Evolutionary conservation across 192 early-diverging fungal species (phyloP), one percentile per base, ranked within the genome.

Genomic region (Entrophospora sp.): DNA sequence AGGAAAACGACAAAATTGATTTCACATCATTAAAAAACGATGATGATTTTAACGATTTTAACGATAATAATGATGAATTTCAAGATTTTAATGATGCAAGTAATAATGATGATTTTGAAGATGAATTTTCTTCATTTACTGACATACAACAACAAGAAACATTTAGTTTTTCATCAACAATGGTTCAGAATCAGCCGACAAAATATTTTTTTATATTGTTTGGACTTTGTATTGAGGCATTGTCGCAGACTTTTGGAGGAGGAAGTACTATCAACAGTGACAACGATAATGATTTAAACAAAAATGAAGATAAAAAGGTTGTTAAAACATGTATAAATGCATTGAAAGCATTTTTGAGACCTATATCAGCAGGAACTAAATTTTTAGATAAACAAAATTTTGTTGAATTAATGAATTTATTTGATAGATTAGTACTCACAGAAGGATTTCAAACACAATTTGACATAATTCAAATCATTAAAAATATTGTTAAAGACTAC

Each of bases 381-480:
- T 79, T 81, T 61, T 48, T 88, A 0, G 53, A 67, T 34, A 73
- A 82, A 69, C 56, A 66, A 8, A 69, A 85, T 3, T 87, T 87
- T 51, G 66, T 87, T 37, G 90, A 92, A 63, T 68, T 90, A 38
- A 75, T 87, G 69, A 81, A 74, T 45, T 79, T 90, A 14, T 81
- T 90, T 49, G 88, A 90, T 69, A 73, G 87, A 44, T 68, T 92
- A 5, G 70, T 86, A 24, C 83, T 90, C 69, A 88, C 85, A 43
- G 87, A 63, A 53, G 28, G 42, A 18, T 46, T 60, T 44, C 2
- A 60, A 37, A 34, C 30, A 53, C 45, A 61, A 57, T 59, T 27
- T n/a, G 25, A 45, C 20, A 44, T 34, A 16, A 16, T 64, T 20
- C 44, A 75, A 28, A 75, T 82, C 14, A 67, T 85, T 3, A 63